Conservation (phyloP, 169 alveolate genomes). For the Cryptosporidium meleagridis region DNA sequence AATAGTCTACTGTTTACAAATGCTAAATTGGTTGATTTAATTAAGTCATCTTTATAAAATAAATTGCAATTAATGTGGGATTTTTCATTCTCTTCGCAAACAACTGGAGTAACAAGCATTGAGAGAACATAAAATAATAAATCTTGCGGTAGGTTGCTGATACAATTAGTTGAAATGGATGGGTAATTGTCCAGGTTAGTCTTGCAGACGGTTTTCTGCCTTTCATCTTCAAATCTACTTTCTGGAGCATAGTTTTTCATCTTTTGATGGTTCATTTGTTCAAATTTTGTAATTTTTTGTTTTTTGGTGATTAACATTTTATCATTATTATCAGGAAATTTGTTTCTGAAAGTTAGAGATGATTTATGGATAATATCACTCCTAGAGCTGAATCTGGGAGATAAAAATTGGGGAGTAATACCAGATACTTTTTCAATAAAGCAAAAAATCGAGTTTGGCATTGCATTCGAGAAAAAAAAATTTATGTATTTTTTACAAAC, state of each 20-base stretch:
- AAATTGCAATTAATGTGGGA: not conserved
- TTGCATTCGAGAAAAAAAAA: slow-evolving; percentile 39
- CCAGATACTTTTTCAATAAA: slow-evolving; percentile 2
- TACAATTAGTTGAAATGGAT: not conserved
- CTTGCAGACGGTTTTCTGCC: not conserved
- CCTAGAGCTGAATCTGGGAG: not conserved
- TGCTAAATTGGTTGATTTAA: slow-evolving; percentile 36
- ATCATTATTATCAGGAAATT: not conserved
- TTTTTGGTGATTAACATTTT: not conserved
- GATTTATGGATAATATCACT: not conserved
- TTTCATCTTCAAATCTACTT: not conserved
- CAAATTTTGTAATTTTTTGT: not conserved
- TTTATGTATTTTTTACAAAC: not conserved
- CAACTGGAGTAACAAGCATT: slow-evolving; percentile 17
- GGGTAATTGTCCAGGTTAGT: not conserved
- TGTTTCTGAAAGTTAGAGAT: not conserved
- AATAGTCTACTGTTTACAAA: not conserved
- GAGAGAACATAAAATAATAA: slow-evolving; percentile 40
- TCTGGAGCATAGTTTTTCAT: not conserved
- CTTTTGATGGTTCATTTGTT: not conserved
- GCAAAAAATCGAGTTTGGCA: not conserved
- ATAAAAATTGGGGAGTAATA: slow-evolving; percentile 14
- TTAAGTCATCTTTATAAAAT: slow-evolving; percentile 33
- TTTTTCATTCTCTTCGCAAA: not conserved
- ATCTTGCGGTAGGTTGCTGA: slow-evolving; percentile 40